phyloP scores from a whole-genome alignment of 805 yeast species.

The Yamadazyma paraphyllophila region DNA sequence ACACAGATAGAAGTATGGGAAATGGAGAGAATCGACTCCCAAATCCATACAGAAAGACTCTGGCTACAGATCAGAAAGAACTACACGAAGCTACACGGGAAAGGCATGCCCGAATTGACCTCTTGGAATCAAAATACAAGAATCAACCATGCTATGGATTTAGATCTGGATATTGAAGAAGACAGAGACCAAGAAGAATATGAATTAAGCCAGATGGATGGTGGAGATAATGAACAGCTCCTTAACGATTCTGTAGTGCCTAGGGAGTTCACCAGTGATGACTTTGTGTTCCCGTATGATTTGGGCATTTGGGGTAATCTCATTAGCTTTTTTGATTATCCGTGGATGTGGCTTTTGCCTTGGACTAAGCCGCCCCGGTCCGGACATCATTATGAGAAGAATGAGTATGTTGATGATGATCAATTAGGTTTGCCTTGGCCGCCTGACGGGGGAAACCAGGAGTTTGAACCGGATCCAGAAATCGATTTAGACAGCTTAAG shows the following conservation, averaged over 20 bases:
- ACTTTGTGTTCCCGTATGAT: constrained; percentile 83
- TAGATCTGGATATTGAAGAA: constrained; percentile 3
- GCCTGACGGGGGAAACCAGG: constrained; percentile 70
- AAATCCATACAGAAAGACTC: constrained; percentile 54
- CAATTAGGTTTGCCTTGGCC: constrained; percentile 86
- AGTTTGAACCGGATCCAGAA: constrained; percentile 21
- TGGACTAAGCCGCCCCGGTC: constrained; percentile 61
- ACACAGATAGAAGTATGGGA: constrained; percentile 96
- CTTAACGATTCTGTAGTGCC: constrained; percentile 24
- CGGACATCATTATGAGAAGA: constrained; percentile 58
- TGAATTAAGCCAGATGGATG: constrained; percentile 5
- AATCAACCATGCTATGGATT: constrained; percentile 15
- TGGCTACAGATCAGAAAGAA: constrained; percentile 50
- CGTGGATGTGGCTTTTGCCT: constrained; percentile 67
- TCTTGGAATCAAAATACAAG: constrained; percentile 42
- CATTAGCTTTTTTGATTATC: constrained; percentile 55
- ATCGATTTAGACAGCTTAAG: constrained; percentile 16
- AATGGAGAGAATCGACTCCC: constrained; percentile 70
- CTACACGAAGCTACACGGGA: constrained; percentile 39
- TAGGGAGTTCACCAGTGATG: constrained; percentile 51
- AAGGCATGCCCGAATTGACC: constrained; percentile 42
- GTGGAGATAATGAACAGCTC: constrained; percentile 11
- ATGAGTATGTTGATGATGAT: constrained; percentile 54
- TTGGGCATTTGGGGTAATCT: constrained; percentile 58
- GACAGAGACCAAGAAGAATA: constrained; percentile 4